phyloP scores from a whole-genome alignment of 768 basidiomycete genomes.

The Tricholoma sp. region DNA sequence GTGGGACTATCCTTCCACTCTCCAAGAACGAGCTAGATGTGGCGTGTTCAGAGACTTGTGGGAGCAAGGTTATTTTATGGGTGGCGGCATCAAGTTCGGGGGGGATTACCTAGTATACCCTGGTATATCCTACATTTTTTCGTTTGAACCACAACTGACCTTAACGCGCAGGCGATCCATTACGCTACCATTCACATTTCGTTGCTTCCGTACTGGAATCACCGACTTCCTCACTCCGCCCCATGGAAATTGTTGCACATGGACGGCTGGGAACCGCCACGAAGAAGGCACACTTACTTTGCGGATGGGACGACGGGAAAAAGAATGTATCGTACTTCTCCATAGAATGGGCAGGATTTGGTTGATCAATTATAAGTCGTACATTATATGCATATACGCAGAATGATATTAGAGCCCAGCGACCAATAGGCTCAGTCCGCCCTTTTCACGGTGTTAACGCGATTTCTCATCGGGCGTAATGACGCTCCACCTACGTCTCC shows the following conservation, averaged over 20 bases:
- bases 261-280: conserved; percentile 95
- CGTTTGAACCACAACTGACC: background rate
- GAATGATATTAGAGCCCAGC: background rate
- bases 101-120: conserved; percentile 97
- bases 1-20: conserved; percentile 69
- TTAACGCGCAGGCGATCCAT: conserved; percentile 66
- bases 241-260: conserved; percentile 95
- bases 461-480: conserved; percentile 18
- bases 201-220: conserved; percentile 76
- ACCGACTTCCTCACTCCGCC: conserved; percentile 52
- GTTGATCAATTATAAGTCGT: conserved; percentile 31
- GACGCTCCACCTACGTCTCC: conserved; percentile 14
- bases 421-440: conserved; percentile 31
- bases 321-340: conserved; percentile 68
- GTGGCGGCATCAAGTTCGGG: conserved; percentile 89
- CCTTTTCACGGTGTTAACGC: conserved; percentile 41
- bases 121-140: conserved; percentile 42
- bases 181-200: conserved; percentile 97
- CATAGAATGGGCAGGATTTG: conserved; percentile 91
- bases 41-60: conserved; percentile 76
- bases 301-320: conserved; percentile 76
- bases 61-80: conserved; percentile 83
- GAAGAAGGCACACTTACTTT: conserved; percentile 91
- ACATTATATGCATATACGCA: conserved; percentile 2
- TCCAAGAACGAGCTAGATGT: conserved; percentile 68